phyloP scores from a whole-genome alignment of 2,329 filamentous ascomycete species.

The Pseudogymnoascus sp. region DNA sequence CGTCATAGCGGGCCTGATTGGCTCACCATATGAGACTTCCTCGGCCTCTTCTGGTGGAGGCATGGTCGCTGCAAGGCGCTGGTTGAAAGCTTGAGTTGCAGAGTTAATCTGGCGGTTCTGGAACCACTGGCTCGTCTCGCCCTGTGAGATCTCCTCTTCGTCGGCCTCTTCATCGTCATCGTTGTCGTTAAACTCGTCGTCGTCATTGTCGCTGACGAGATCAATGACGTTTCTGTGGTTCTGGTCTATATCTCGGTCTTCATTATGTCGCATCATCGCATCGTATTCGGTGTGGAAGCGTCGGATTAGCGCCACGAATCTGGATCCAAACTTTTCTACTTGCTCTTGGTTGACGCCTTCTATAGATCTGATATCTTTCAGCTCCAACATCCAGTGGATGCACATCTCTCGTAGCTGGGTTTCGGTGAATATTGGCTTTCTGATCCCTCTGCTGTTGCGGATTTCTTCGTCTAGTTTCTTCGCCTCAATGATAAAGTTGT shows the following conservation, averaged over 20 bases:
- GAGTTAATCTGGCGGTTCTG: neutral
- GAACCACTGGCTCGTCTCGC: conserved; percentile 11
- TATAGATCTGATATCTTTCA: conserved; percentile 58
- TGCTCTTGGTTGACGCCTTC: conserved; percentile 56
- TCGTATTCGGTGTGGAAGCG: conserved; percentile 42
- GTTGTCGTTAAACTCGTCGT: conserved; percentile 26
- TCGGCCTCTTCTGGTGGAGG: neutral
- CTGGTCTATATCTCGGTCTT: conserved; percentile 26
- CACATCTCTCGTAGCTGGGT: conserved; percentile 67
- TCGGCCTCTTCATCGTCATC: neutral
- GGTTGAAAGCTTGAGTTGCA: conserved; percentile 9
- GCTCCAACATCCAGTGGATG: conserved; percentile 57
- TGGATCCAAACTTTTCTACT: conserved; percentile 54
- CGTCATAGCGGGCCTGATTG: conserved; percentile 1
- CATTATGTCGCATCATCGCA: conserved; percentile 39
- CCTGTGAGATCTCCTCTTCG: neutral
- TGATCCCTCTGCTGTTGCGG: conserved; percentile 51
- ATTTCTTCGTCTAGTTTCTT: conserved; percentile 55
- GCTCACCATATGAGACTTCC: neutral
- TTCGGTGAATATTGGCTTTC: conserved; percentile 61
- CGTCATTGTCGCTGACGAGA: conserved; percentile 41
- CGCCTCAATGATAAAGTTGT: conserved; percentile 58
- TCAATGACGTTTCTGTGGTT: conserved; percentile 46
- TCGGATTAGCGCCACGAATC: conserved; percentile 54
- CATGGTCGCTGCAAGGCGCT: neutral